These are phyloP conservation scores for Sonneratia alba DNA, from an alignment of 345 rosid species.

Conservation along the genomic window DNA sequence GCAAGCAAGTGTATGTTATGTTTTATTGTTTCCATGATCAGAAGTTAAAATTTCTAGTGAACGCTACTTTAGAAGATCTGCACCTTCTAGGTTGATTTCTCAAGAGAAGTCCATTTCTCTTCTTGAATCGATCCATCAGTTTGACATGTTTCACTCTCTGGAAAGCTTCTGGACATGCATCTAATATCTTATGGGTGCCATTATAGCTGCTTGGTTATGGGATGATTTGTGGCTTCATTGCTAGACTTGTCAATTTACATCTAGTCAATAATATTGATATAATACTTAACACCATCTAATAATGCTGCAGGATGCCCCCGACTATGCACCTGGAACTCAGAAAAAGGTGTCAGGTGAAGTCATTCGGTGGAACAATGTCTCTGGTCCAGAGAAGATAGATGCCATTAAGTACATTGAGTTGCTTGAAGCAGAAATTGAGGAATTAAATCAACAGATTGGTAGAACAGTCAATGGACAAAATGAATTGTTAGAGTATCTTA, in stretches of 20 bases:
- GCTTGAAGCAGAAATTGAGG: slow-evolving; percentile 94
- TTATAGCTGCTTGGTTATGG: not conserved
- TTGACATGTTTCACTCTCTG: not conserved
- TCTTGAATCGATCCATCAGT: not conserved
- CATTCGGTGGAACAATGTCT: slow-evolving; percentile 75
- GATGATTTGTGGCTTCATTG: not conserved
- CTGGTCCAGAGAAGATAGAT: slow-evolving; percentile 86
- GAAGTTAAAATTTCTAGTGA: not conserved
- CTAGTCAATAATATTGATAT: not conserved
- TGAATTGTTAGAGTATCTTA: slow-evolving; percentile 80
- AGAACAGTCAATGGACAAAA: slow-evolving; percentile 61
- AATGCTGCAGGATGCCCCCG: slow-evolving; percentile 36
- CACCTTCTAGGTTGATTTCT: too few species aligned
- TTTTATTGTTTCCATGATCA: not conserved
- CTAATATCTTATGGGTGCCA: not conserved
- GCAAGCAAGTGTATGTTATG: not conserved
- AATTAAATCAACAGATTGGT: slow-evolving; percentile 66
- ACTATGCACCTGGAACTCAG: slow-evolving; percentile 90
- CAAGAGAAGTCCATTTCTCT: too few species aligned
- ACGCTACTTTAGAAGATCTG: too few species aligned
- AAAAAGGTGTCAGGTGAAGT: slow-evolving; percentile 94
- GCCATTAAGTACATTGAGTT: slow-evolving; percentile 84
- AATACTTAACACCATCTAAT: not conserved
- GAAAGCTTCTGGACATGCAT: not conserved
- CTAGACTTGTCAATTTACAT: not conserved